Evolutionary conservation across 2,329 filamentous ascomycete species (phyloP).

Genomic region (Fusarium piperis): DNA sequence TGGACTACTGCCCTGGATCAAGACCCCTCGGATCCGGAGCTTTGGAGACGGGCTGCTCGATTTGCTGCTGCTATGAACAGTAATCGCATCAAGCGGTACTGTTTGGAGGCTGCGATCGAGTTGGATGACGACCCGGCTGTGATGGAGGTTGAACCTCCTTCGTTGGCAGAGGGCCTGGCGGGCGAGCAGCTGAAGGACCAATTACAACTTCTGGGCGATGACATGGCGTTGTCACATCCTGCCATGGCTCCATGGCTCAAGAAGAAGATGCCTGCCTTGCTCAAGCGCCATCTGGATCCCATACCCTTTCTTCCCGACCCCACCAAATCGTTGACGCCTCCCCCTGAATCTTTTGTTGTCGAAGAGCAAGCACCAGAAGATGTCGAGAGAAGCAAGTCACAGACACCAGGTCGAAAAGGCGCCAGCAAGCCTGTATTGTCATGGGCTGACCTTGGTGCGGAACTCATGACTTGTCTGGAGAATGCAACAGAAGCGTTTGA

Average conservation of each 20-base stretch:
- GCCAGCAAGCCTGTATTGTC: constrained; percentile 35
- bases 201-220: constrained; percentile 63
- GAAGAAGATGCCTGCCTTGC: constrained; percentile 59
- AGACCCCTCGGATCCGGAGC: constrained; percentile 73
- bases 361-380: constrained; percentile 26
- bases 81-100: constrained; percentile 66
- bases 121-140: constrained; percentile 73
- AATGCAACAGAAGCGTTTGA: constrained; percentile 43
- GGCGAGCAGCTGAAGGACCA: constrained; percentile 69
- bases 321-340: constrained; percentile 51
- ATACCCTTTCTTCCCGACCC: constrained; percentile 70
- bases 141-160: constrained; percentile 69
- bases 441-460: constrained; percentile 49
- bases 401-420: constrained; percentile 16
- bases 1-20: constrained; percentile 69
- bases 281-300: constrained; percentile 67
- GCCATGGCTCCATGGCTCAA: constrained; percentile 66
- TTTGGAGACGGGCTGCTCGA: constrained; percentile 69
- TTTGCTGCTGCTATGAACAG: constrained; percentile 68
- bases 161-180: constrained; percentile 70
- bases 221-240: constrained; percentile 68
- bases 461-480: constrained; percentile 47
- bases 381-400: constrained; percentile 29
- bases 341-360: constrained; percentile 23
- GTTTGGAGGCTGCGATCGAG: constrained; percentile 73